Evolutionary conservation across 305 asterid genomes (phyloP), one percentile per base, ranked within the genome.

Genomic region (Rubia balearica): DNA sequence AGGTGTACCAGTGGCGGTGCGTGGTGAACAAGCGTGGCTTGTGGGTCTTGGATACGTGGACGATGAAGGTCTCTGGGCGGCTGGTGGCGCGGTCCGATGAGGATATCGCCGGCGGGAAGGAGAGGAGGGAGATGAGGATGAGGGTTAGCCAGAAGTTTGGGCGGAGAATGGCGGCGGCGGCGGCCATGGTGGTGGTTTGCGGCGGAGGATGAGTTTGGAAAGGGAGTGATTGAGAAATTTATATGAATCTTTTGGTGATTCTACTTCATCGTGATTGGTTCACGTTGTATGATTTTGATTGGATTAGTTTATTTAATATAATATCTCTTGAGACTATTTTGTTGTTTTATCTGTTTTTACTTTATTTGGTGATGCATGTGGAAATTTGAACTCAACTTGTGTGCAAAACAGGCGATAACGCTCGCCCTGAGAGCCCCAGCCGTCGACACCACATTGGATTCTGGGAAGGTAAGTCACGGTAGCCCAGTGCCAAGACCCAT

Each of bases 1-100:
- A 80, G 74, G 88, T 56, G 80, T 88, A 90, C 96, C 96, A 90
- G 79, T 85, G 87, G 75, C 69, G 86, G 75, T 87, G 96, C 55
- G 96, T 61, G 77, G 96, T 70, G 85, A 83, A 86, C 64, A 74
- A 22, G 46, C 38, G 80, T 0, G 98, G 96, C 79, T 88, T 92
- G 1, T 82, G 79, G 14, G 87, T 80, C 72, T 82, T 76, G 30
- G 88, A 75, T 8, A 93, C 88, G 81, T 90, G 96, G 83, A 93
- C 78, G 81, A 90, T 90, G 87, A 83, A 93, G 61, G 96, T 90
- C 43, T 79, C 80, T 48, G 72, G 89, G 22, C 45, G 84, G 46
- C 80, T 17, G 1, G 81, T 61, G 24, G 63, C 10, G 51, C 10
- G 2, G 84, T 61, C 48, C 11, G 7, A 4, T 7, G 24, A 7